A percentile compares a stretch with the other conserved stretches of the same genome.
These are phyloP conservation scores for Boletus reticuloceps DNA, from an alignment of 768 basidiomycete species.

Conservation along the genomic window DNA sequence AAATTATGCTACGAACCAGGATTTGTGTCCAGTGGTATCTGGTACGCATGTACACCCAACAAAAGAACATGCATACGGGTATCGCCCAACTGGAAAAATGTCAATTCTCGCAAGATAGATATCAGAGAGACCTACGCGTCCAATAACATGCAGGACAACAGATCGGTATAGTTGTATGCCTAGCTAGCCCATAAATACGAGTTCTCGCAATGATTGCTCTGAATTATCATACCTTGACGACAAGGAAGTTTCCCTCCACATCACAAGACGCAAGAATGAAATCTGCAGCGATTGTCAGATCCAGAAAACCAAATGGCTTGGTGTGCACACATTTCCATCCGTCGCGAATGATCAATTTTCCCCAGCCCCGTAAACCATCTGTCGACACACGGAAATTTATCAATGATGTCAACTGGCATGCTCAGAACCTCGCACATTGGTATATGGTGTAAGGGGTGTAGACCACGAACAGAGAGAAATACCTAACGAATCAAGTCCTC, in stretches of 20 bases:
- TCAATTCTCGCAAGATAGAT: background rate
- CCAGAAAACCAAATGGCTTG: background rate
- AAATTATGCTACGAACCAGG: conserved; percentile 43
- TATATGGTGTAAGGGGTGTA: conserved; percentile 93
- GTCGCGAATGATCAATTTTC: conserved; percentile 63
- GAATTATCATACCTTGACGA: conserved; percentile 55
- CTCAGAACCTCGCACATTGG: conserved; percentile 52
- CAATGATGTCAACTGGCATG: background rate
- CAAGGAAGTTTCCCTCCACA: conserved; percentile 87
- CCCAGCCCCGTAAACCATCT: conserved; percentile 89
- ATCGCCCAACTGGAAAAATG: conserved; percentile 71
- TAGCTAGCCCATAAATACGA: conserved; percentile 20
- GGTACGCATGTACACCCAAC: conserved; percentile 79
- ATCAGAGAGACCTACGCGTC: conserved; percentile 60
- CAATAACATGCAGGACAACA: conserved; percentile 89
- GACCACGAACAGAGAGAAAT: conserved; percentile 68
- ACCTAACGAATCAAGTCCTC: conserved; percentile 41
- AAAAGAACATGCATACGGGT: conserved; percentile 80
- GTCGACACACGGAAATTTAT: background rate
- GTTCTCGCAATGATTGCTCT: background rate
- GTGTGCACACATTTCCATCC: conserved; percentile 80
- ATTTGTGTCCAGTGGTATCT: conserved; percentile 84
- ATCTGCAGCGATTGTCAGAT: conserved; percentile 43
- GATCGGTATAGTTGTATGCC: conserved; percentile 84
- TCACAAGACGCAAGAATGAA: conserved; percentile 76